Evolutionary conservation across 208 protist species (phyloP), one percentile per base, ranked within the genome.

Genomic region (Trypanosoma melophagium): DNA sequence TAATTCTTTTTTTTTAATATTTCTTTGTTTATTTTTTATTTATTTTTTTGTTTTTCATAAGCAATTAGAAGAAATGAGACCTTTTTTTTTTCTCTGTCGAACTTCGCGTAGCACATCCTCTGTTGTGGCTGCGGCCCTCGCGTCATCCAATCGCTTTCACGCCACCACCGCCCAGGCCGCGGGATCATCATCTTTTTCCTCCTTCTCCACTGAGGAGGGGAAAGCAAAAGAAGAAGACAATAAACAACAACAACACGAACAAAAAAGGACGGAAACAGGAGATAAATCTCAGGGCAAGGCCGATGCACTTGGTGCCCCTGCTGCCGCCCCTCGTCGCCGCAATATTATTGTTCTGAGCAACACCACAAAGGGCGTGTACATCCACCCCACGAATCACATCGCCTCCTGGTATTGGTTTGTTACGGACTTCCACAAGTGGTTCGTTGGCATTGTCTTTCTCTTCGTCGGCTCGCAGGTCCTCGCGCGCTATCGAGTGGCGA

Each of bases 381-480:
- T 95, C 22, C 90, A 95, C 71, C 87, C 84, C 16, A 83, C 66
- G 24, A 95, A 95, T 58, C 85, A 93, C 72, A 89, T 93, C 44
- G 87, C 90, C 24, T 89, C 84, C 3, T 95, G 90, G 87, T 93
- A 92, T 65, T 95, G 90, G 87, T 93, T 92, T 65, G 69, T 92
- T 45, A 93, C 90, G 0, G 85, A 93, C 71, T 90, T 92, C 44
- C 86, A 93, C 71, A 93, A 90, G 74, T 95, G 85, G 80, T 93
- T 92, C 51, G 65, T 91, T 22, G 84, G 85, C 28, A 58, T 91
- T 22, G 69, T 91, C 17, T 81, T 92, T 56, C 58, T 93, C 16
- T 95, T 93, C 71, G 83, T 92, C 13, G 85, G 85, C 25, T 81
- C 82, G 13, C 90, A 95, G 68, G 80, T 95, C 16, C 66, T 93